Evolutionary conservation across 345 rosid species (phyloP).

Genomic region (Eutrema heterophyllum): DNA sequence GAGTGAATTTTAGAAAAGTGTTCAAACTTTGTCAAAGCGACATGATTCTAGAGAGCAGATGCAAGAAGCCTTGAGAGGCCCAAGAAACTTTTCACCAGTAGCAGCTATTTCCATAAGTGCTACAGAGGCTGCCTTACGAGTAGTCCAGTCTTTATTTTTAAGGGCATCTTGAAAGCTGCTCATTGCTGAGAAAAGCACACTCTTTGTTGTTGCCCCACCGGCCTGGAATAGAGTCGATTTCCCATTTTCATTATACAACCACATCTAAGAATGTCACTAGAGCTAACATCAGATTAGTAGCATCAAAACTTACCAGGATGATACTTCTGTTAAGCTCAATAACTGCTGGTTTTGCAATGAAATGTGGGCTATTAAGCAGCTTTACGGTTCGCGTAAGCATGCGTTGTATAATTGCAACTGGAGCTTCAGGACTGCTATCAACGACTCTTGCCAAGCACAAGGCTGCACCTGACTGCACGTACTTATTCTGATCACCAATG

Average conservation of each 20-base stretch:
- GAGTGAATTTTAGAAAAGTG: background rate
- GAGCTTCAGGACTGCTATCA: conserved; percentile 56
- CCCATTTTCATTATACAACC: background rate
- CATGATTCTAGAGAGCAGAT: conserved; percentile 72
- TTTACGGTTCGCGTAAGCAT: conserved; percentile 66
- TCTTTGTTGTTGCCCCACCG: conserved; percentile 72
- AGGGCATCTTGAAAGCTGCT: conserved; percentile 73
- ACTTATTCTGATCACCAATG: conserved; percentile 87
- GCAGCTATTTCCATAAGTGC: conserved; percentile 79
- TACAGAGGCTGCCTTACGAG: conserved; percentile 87
- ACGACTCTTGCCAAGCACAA: conserved; percentile 81
- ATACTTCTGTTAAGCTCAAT: conserved; percentile 77
- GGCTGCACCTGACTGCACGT: conserved; percentile 78
- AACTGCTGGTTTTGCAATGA: conserved; percentile 78
- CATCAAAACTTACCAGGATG: conserved; percentile 49
- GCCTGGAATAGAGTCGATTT: conserved; percentile 47
- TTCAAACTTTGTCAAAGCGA: conserved; percentile 88
- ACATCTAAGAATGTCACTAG: background rate
- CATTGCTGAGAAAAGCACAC: conserved; percentile 60
- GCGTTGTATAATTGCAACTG: conserved; percentile 61
- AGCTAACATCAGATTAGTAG: background rate
- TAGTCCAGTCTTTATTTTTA: conserved; percentile 73
- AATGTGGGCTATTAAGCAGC: conserved; percentile 78
- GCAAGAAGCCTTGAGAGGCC: conserved; percentile 65
- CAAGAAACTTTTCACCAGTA: conserved; percentile 57